phyloP scores from a whole-genome alignment of 2,329 filamentous ascomycete species.

The Apiospora malaysiana region DNA sequence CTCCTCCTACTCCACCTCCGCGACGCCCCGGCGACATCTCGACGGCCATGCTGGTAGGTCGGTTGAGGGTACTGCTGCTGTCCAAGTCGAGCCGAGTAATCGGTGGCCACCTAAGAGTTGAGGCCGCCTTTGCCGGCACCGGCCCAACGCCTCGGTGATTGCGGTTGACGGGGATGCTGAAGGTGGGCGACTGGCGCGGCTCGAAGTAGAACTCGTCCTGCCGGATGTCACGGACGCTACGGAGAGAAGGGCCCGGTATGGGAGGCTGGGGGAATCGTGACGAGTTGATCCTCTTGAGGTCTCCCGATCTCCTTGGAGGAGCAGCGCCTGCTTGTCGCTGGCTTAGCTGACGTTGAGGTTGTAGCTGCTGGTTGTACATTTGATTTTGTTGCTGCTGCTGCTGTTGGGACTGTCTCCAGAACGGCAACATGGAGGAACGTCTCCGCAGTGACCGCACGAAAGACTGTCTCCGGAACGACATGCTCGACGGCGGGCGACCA shows the following conservation, averaged over 20 bases:
- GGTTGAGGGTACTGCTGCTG: background rate
- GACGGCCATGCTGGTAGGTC: background rate
- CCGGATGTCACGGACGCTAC: background rate
- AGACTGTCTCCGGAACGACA: background rate
- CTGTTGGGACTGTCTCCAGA: slow-evolving; percentile 3
- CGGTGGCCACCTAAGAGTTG: background rate
- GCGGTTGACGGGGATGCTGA: slow-evolving; percentile 7
- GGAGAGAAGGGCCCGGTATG: background rate
- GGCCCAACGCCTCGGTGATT: background rate
- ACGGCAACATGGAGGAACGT: background rate
- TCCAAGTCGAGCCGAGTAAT: background rate
- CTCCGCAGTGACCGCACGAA: background rate
- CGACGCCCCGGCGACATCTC: background rate
- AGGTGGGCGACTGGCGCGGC: background rate
- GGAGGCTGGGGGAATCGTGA: background rate
- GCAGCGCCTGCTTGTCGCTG: background rate
- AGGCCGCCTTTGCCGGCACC: background rate
- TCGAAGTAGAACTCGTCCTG: background rate
- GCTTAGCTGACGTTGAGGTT: background rate
- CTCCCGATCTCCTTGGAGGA: background rate
- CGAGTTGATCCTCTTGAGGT: background rate
- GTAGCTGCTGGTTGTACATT: background rate
- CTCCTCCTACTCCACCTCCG: background rate
- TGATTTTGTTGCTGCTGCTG: background rate
- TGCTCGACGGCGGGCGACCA: background rate